Evolutionary conservation across 2,329 filamentous ascomycete genomes (phyloP).

Genomic region (Aspergillus luchuensis): DNA sequence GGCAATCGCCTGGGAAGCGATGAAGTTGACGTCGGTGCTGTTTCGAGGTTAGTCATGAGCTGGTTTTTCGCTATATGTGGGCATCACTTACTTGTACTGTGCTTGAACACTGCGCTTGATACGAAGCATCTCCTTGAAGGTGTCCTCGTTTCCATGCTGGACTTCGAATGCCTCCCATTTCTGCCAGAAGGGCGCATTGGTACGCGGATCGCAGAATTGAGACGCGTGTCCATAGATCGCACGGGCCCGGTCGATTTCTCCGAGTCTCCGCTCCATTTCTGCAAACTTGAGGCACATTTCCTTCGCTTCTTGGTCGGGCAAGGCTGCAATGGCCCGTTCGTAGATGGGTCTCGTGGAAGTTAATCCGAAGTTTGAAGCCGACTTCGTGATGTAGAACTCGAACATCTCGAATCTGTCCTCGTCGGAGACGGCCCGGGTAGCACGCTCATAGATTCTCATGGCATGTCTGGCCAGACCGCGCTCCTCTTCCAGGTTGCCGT

Average conservation of each 20-base stretch:
- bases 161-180: constrained; percentile 98
- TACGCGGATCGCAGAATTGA: constrained; percentile 95
- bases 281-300: constrained; percentile 99
- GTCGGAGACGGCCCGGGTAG: constrained; percentile 89
- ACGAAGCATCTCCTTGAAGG: constrained; percentile 97
- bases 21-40: constrained; percentile 94
- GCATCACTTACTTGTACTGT: constrained; percentile 75
- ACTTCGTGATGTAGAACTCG: constrained; percentile 99
- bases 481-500: constrained; percentile 95
- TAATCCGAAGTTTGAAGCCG: constrained; percentile 94
- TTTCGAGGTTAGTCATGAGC: constrained; percentile 36
- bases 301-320: constrained; percentile 89
- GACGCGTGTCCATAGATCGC: constrained; percentile 96
- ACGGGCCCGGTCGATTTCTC: constrained; percentile 90
- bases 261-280: constrained; percentile 88
- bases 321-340: constrained; percentile 88
- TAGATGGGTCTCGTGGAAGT: constrained; percentile 95
- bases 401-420: constrained; percentile 97
- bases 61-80: neutral
- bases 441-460: constrained; percentile 98
- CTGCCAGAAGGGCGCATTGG: constrained; percentile 86
- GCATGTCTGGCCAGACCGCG: constrained; percentile 90
- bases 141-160: constrained; percentile 97
- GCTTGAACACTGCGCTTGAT: constrained; percentile 97
- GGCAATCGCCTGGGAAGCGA: constrained; percentile 91